Evolutionary conservation across 202 grass and related monocot species (phyloP).

Genomic region (Setaria viridis): DNA sequence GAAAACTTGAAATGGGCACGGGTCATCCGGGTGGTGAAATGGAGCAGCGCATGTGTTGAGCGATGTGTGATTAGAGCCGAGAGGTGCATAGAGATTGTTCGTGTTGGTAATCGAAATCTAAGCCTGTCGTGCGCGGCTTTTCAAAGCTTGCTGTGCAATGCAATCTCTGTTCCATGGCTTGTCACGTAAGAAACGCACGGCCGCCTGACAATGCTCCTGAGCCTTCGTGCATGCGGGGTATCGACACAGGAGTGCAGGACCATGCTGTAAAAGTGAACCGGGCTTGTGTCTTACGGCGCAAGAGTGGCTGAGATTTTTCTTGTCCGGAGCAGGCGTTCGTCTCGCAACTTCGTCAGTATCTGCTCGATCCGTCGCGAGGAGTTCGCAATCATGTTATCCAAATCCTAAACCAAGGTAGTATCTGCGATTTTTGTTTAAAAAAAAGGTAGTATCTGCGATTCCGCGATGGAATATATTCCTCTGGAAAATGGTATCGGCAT

Average conservation of each 20-base stretch:
- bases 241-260: background rate
- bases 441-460: background rate
- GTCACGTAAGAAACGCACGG: conserved; percentile 1
- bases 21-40: too few species aligned
- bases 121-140: conserved; percentile 18
- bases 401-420: background rate
- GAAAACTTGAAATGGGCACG: background rate
- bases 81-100: background rate
- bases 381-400: background rate
- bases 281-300: background rate
- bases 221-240: background rate
- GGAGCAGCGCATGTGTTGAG: background rate
- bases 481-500: background rate
- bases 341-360: background rate
- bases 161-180: conserved; percentile 19
- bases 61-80: background rate
- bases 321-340: background rate
- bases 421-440: too few species aligned
- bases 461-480: background rate
- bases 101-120: background rate
- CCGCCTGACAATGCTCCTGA: background rate
- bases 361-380: too few species aligned
- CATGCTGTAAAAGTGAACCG: background rate
- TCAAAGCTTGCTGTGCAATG: conserved; percentile 51
- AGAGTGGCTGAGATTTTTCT: background rate